Conservation (phyloP, 441 rosid genomes). For the Syzygium syzygioides region DNA sequence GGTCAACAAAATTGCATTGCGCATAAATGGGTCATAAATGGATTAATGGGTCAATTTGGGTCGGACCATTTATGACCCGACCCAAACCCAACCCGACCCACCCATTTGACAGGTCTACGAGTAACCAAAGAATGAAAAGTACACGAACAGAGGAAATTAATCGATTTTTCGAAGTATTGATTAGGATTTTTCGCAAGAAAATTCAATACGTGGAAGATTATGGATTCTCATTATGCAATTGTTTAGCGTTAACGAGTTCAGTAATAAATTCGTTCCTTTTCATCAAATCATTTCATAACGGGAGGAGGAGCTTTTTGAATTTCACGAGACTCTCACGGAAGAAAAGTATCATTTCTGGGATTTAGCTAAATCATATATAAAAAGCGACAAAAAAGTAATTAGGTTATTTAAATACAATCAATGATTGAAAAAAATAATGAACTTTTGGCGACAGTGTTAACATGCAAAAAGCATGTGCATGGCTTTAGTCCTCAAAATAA, state of each 20-base stretch:
- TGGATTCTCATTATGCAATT: neutral
- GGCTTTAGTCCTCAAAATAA: neutral
- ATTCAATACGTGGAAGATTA: accelerated
- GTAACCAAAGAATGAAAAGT: neutral
- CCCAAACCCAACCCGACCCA: no score
- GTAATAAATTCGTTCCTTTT: neutral
- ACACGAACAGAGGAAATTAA: no score
- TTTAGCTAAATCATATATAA: neutral
- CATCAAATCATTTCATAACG: neutral
- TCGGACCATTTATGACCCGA: no score
- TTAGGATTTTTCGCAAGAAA: neutral
- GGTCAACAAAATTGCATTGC: no score
- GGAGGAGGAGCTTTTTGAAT: neutral
- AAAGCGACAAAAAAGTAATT: neutral
- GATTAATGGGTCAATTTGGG: no score
- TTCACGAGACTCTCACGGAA: neutral
- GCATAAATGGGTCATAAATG: no score
- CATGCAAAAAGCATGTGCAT: neutral
- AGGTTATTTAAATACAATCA: neutral
- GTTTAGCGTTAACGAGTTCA: neutral
- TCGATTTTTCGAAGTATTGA: neutral
- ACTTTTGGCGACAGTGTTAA: neutral
- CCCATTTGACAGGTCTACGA: neutral
- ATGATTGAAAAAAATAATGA: neutral
- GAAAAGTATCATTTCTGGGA: accelerated